Base-by-base conservation (phyloP, 2,329 filamentous ascomycete genomes). In the Cephalotrichum gorgonifer region DNA sequence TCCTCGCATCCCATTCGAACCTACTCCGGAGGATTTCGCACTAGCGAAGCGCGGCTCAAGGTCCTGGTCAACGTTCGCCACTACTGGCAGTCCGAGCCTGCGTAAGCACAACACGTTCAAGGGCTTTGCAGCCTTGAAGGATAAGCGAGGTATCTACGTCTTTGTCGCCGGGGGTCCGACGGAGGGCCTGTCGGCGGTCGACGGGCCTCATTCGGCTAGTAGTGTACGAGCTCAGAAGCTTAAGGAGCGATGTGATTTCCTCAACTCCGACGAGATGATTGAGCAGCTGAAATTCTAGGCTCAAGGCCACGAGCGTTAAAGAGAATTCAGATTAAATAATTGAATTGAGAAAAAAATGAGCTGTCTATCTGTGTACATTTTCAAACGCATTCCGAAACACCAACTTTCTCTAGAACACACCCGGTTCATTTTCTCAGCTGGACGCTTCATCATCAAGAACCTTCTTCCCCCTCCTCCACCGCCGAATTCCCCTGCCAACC, bases 21-120 rank as follows among this genome's bases (percentile, higher is more conserved):
- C 69, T 0, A 62, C 62, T 0, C 43, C 55, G 1, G 56, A 57
- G 5, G 74, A 78, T 56, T 65, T 67, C 41, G 58, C 59, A 2
- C 59, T 78, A 1, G 55, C 54, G 28, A 53, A 58, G 8, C 63
- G 66, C 1, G 64, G 64, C n/a, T 69, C 70, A 11, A 60, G 70
- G 12, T 69, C 68, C 2, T 78, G 73, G 73, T 66, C 67, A 14
- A 66, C 63, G 1, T 76, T 74, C 56, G 70, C 68, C 2, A 63
- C 54, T 8, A 55, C 55, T 1, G 72, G 72, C 1, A 54, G 52
- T 27, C 69, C 68, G 4, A 58, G 59, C 1, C 27, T 60, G 14
- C 45, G 52, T 3, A 57, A 57, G 2, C 57, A 59, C 17, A 55
- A 64, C n/a, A 72, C 70, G 2, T 62, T 75, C 45, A 44, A 62